Base-by-base conservation (phyloP, 2,329 filamentous ascomycete species). In the Polytolypa hystricis region DNA sequence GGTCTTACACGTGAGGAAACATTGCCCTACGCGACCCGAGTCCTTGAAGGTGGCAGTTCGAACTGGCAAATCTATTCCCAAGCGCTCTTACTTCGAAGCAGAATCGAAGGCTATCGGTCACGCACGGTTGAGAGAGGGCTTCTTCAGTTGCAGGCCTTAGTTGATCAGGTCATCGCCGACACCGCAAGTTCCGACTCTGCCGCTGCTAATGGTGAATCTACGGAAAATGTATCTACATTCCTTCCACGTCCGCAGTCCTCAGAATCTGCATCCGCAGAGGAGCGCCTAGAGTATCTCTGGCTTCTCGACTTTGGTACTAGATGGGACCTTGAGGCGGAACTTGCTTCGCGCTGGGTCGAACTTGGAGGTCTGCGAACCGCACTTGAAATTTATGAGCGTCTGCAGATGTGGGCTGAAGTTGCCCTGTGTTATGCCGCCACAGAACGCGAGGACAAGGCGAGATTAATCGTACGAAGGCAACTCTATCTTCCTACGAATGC, bases 61-160 rank as follows among this genome's bases (percentile, higher is more conserved):
- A 98, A 96, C 58, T 98, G 91, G 91, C 91, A 96, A 57, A 80
- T 95, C 21, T 96, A 96, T 55, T 95, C 91, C 0, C 87, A 96
- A 54, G 91, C 86, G 0, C 67, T 98, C 6, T 69, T 98, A 0
- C 83, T 96, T 2, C 74, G 91, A 30, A 93, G 84, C 42, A 73
- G 91, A 11, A 89, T 96, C 37, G 91, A 98, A 59, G 72, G 87
- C 0, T 87, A 93, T 60, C 75, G 77, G 36, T 84, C 87, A 36
- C 73, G 89, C 37, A 98, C 91, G 0, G 71, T 93, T 25, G 91
- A 98, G 61, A 72, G 91, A 41, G 84, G 85, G 30, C 76, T 98
- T 0, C 65, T 98, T 14, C 91, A 98, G 60, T 73, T 98, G 47
- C 91, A 98, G 60, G 87, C 87, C 1, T 76, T 98, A 0, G 87